These are phyloP conservation scores for Ceratocystis variospora DNA, from an alignment of 2,329 filamentous ascomycete genomes.

Conservation along the genomic window DNA sequence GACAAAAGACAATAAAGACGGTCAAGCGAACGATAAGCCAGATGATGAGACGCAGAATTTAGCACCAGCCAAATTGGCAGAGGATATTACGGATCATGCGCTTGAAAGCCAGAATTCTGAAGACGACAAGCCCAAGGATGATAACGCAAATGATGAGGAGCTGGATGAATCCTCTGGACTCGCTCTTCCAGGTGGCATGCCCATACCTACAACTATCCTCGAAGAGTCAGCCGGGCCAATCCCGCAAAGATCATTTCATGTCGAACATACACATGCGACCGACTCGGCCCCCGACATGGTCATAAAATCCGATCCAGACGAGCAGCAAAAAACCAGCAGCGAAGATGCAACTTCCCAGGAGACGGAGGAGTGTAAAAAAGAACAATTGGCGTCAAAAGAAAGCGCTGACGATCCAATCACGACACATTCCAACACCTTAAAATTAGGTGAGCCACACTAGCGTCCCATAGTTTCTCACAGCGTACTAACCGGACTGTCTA, in stretches of 20 bases:
- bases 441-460: neutral
- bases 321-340: slow-evolving; percentile 23
- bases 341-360: neutral
- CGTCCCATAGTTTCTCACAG: neutral
- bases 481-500: neutral
- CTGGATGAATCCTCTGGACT: neutral
- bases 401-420: neutral
- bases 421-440: neutral
- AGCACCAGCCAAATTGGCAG: neutral
- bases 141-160: neutral
- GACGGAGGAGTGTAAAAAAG: neutral
- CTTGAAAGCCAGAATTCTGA: neutral
- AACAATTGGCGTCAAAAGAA: neutral
- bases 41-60: neutral
- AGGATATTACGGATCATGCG: neutral
- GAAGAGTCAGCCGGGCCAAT: slow-evolving; percentile 37
- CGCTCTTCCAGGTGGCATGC: slow-evolving; percentile 7
- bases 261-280: slow-evolving; percentile 34
- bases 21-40: neutral
- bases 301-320: slow-evolving; percentile 33
- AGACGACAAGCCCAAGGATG: neutral
- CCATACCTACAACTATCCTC: slow-evolving; percentile 39
- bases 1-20: neutral
- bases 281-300: slow-evolving; percentile 43
- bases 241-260: slow-evolving; percentile 33